Evolutionary conservation across 2,329 filamentous ascomycete genomes (phyloP).

Genomic region (Zymoseptoria pseudotritici): DNA sequence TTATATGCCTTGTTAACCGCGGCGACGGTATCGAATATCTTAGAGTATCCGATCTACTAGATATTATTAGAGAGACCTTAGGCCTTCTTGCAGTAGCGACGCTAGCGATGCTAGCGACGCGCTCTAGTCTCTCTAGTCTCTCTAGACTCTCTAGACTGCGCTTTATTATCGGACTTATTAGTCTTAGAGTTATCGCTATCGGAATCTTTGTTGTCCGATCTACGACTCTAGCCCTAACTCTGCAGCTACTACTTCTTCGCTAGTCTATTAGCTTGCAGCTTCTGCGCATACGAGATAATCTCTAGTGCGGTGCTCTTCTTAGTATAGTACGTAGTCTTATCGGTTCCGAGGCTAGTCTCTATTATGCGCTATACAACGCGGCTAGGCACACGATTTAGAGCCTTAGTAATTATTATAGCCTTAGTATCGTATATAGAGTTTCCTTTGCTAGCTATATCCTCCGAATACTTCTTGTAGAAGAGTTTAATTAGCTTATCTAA

Average conservation of each 20-base stretch:
- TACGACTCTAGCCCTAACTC: not conserved
- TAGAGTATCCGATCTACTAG: too few relatives aligned
- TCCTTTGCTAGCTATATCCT: not conserved
- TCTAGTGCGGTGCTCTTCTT: not conserved
- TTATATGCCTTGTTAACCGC: not conserved
- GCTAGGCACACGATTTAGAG: not conserved
- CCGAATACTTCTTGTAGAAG: too few relatives aligned
- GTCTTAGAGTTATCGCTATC: not conserved
- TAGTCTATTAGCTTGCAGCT: not conserved
- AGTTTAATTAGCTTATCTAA: too few relatives aligned
- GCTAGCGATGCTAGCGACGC: too few relatives aligned
- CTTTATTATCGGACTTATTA: too few relatives aligned
- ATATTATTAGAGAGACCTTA: not conserved
- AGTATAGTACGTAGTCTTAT: constrained; percentile 2
- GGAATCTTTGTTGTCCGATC: not conserved
- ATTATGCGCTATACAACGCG: not conserved
- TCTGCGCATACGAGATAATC: not conserved
- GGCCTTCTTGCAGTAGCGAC: not conserved
- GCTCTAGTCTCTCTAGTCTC: too few relatives aligned
- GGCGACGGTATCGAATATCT: not conserved
- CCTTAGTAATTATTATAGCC: not conserved
- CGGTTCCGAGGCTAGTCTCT: not conserved
- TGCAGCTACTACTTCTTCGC: not conserved
- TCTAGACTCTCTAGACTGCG: too few relatives aligned
- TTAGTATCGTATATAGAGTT: not conserved